phyloP scores from a whole-genome alignment of 805 yeast species.

The Saccharomycopsis sp. region DNA sequence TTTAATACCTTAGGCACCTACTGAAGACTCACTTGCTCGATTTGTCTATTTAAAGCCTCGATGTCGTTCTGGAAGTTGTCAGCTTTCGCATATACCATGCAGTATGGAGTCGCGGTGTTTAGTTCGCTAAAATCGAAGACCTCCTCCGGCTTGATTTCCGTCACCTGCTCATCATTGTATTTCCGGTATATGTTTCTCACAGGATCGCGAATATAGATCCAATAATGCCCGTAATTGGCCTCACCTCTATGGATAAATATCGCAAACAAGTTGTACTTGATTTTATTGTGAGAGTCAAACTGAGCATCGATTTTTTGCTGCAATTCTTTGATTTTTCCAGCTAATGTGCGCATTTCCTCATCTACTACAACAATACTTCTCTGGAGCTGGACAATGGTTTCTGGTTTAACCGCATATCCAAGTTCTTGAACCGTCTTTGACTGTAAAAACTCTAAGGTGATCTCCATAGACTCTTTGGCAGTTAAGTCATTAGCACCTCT shows the following conservation, averaged over 20 bases:
- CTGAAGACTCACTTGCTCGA: neutral
- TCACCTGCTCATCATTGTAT: slow-evolving; percentile 93
- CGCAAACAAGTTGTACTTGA: slow-evolving; percentile 82
- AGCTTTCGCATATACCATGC: slow-evolving; percentile 73
- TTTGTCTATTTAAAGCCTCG: slow-evolving; percentile 57
- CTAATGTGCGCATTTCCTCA: slow-evolving; percentile 37
- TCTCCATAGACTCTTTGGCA: slow-evolving; percentile 43
- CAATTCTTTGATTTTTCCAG: slow-evolving; percentile 37
- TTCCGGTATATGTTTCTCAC: slow-evolving; percentile 65
- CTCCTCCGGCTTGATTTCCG: slow-evolving; percentile 55
- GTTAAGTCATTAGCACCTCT: slow-evolving; percentile 47
- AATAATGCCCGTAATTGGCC: slow-evolving; percentile 94
- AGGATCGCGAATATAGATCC: slow-evolving; percentile 87
- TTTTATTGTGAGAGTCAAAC: slow-evolving; percentile 51
- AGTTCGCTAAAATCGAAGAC: slow-evolving; percentile 60
- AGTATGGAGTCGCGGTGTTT: slow-evolving; percentile 92
- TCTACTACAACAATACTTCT: slow-evolving; percentile 38
- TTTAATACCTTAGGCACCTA: neutral
- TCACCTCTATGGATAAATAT: slow-evolving; percentile 93
- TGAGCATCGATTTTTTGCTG: slow-evolving; percentile 48
- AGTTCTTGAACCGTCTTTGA: slow-evolving; percentile 32
- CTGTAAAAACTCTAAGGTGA: slow-evolving; percentile 52
- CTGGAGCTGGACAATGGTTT: slow-evolving; percentile 36
- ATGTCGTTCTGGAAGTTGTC: slow-evolving; percentile 46
- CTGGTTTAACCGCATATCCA: slow-evolving; percentile 35